Base-by-base conservation (phyloP, 75 land plant genomes). In the Picea glauca region DNA sequence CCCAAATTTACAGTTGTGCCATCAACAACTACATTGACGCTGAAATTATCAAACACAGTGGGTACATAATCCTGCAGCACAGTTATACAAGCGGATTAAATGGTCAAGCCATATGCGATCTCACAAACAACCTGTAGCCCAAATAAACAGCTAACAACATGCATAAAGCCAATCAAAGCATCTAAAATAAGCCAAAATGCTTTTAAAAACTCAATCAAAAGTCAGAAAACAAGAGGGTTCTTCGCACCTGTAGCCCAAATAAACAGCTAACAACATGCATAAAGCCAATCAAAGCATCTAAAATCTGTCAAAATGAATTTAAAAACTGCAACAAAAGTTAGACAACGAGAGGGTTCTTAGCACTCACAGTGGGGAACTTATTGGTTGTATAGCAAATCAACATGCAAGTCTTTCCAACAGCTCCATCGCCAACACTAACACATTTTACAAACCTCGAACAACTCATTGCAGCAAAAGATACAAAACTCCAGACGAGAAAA, bases 381-480 rank as follows among this genome's bases (percentile, higher is more conserved):
- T 84, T 86, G 82, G 82, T 85, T 38, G 87, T 84, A 33, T 85
- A 85, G 43, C 60, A 83, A 75, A 85, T 78, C 8, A 85, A 86
- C 87, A 85, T 83, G 86, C 87, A 85, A 5, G 87, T 85, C 68
- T 85, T 85, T 13, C 87, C 87, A 17, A 85, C 87, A 8, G 85
- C 87, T 15, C 87, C 87, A 84, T 85, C 87, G 6, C 87, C 87
- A 15, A 85, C 87, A 1, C 86, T 85, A 30, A 85, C 87, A 63
- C 87, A 85, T 63, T 83, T 85, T 43, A 85, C 79, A 65, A 85
- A 85, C 62, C 78, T 79, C 1, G 86, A 84, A 46, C 0, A 50
- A 50, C 56, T 9, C 56, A 50, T 50, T 50, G 56, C 56, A 50
- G 56, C 56, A 9, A 50, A 9, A 50, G 9, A 50, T 9, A 9